Evolutionary conservation across 2,329 filamentous ascomycete species (phyloP), one percentile per base, ranked within the genome.

Genomic region (Cercospora canescens): DNA sequence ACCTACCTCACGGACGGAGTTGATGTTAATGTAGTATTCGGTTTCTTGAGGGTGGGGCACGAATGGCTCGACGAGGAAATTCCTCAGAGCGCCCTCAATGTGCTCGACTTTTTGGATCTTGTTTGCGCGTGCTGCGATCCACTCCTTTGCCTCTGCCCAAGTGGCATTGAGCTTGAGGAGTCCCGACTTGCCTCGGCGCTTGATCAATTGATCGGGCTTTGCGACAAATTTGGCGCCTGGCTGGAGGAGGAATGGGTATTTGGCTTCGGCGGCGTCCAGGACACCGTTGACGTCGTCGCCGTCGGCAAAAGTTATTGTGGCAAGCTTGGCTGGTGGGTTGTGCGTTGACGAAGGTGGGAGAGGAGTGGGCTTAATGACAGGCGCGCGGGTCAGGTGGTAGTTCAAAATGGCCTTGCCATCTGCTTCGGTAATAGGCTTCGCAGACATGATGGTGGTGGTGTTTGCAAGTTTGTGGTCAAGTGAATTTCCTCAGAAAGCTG

Each of bases 331-430:
- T 69, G 95, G 90, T 74, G 95, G 85, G 86, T 98, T 98, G 89
- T 99, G 95, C 81, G 88, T 95, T 72, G 91, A 82, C 71, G 91
- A 86, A 73, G 87, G 80, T 75, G 94, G 92, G 65, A 98, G 93
- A 83, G 95, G 93, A 78, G 93, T 94, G 74, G 94, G 92, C 91
- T 97, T 98, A 89, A 99, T 97, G 81, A 96, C 91, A 73, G 93
- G 90, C 75, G 95, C 93, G 80, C 95, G 91, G 76, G 95, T 98
- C 84, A 99, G 93, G 87, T 98, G 95, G 88, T 98, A 99, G 91
- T 97, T 98, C 88, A 99, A 88, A 86, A 99, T 98, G 88, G 95
- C 95, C 91, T 99, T 99, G 89, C 95, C 95, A 86, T 99, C 95
- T 87, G 94, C 94, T 88, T 99, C 95, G 87, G 91, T 85, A 80